phyloP scores from a whole-genome alignment of 2,329 filamentous ascomycete species.

The Ophiostoma himal-ulmi region DNA sequence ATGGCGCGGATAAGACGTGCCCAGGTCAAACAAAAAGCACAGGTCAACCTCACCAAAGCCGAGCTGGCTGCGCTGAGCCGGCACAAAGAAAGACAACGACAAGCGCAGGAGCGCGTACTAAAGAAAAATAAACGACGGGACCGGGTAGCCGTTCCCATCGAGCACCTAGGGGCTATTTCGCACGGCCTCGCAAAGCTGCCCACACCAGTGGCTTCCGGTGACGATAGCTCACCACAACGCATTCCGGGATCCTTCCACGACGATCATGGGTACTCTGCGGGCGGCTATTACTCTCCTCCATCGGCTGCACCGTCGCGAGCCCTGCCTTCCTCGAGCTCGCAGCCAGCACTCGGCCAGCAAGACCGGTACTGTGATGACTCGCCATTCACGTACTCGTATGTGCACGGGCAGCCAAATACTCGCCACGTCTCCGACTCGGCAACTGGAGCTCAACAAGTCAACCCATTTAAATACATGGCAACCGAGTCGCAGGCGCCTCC shows the following conservation, averaged over 20 bases:
- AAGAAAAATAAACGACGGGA: conserved; percentile 32
- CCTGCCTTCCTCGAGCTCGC: conserved; percentile 30
- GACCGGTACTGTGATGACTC: conserved; percentile 36
- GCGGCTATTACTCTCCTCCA: conserved; percentile 49
- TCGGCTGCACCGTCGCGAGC: conserved; percentile 25
- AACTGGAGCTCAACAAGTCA: conserved; percentile 30
- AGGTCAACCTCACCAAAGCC: conserved; percentile 72
- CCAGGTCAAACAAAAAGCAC: conserved; percentile 65
- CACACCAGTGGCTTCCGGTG: conserved; percentile 29
- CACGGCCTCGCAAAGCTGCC: conserved; percentile 31
- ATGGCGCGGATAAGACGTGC: conserved; percentile 74
- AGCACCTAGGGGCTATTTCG: conserved; percentile 43
- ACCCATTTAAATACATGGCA: conserved; percentile 52
- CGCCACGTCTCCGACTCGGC: conserved; percentile 44
- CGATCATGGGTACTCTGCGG: conserved; percentile 39
- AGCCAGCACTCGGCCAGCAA: conserved; percentile 30
- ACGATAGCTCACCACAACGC: conserved; percentile 30
- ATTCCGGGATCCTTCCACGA: conserved; percentile 37
- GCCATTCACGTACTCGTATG: conserved; percentile 44
- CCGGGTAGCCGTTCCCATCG: conserved; percentile 49
- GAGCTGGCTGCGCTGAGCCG: conserved; percentile 77
- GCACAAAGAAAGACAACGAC: conserved; percentile 54
- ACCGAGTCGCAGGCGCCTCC: conserved; percentile 39
- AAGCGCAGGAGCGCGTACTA: conserved; percentile 34
- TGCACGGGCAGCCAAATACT: conserved; percentile 33